phyloP scores from a whole-genome alignment of 768 basidiomycete genomes.

The Udeniomyces megalosporus region DNA sequence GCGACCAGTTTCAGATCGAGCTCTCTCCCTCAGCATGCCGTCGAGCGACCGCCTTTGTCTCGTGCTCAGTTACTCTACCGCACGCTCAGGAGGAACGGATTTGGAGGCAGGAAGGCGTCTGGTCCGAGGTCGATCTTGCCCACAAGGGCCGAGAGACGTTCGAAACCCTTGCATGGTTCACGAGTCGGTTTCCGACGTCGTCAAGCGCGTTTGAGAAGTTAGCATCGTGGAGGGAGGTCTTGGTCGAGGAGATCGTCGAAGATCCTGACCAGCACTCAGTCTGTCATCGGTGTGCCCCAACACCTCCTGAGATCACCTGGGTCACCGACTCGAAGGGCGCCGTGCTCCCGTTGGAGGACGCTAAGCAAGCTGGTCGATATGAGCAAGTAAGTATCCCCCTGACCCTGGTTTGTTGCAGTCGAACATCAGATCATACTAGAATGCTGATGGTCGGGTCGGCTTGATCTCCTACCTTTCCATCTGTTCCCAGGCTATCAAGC shows the following conservation, averaged over 20 bases:
- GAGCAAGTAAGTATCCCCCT: slow-evolving; percentile 58
- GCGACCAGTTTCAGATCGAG: too few species aligned
- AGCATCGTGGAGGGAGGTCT: slow-evolving; percentile 52
- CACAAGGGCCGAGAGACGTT: slow-evolving; percentile 64
- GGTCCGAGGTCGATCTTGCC: slow-evolving; percentile 70
- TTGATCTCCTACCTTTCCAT: too few species aligned
- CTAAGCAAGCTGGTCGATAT: slow-evolving; percentile 70
- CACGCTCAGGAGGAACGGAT: too few species aligned
- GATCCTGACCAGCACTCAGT: slow-evolving; percentile 24
- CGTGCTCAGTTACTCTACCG: too few species aligned
- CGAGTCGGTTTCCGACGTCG: slow-evolving; percentile 73
- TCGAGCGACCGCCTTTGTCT: too few species aligned
- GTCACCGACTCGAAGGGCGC: slow-evolving; percentile 38
- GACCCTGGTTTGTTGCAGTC: too few species aligned
- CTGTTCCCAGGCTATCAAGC: too few species aligned
- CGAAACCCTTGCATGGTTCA: slow-evolving; percentile 66
- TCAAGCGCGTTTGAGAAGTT: slow-evolving; percentile 50
- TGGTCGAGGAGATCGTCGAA: slow-evolving; percentile 25
- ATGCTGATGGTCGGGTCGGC: too few species aligned
- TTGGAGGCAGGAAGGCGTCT: slow-evolving; percentile 55
- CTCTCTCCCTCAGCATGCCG: too few species aligned
- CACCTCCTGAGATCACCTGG: slow-evolving; percentile 62
- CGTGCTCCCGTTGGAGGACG: slow-evolving; percentile 64
- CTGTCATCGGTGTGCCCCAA: slow-evolving; percentile 71
- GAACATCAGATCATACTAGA: too few species aligned